Conservation (phyloP, 2,329 filamentous ascomycete genomes). For the Bipolaris bicolor region DNA sequence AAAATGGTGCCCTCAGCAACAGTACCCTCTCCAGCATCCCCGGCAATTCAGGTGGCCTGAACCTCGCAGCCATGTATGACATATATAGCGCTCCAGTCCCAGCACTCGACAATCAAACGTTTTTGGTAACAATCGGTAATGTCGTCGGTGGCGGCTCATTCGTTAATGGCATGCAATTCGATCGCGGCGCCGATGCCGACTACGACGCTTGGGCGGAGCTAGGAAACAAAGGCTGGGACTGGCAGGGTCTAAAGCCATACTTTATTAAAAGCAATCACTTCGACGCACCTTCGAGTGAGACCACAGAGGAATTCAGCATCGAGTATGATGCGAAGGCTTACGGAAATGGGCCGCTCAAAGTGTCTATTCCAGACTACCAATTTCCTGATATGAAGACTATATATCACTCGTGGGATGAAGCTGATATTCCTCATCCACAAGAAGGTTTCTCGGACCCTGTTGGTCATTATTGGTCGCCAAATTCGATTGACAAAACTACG, state of each 20-base stretch:
- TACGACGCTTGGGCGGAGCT: slow-evolving; percentile 7
- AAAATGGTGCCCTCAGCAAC: slow-evolving; percentile 21
- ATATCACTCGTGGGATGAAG: slow-evolving; percentile 10
- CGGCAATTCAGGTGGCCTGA: slow-evolving; percentile 18
- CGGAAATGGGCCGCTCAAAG: slow-evolving; percentile 9
- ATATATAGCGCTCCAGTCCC: slow-evolving; percentile 23
- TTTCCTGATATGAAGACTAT: slow-evolving; percentile 21
- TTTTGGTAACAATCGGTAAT: slow-evolving; percentile 20
- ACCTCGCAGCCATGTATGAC: slow-evolving; percentile 18
- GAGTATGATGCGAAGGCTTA: slow-evolving; percentile 23
- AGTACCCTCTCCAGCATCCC: slow-evolving; percentile 18
- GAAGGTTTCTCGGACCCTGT: slow-evolving; percentile 22
- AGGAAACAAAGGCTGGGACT: slow-evolving; percentile 6
- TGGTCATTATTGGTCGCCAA: slow-evolving; percentile 37
- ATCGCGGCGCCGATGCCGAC: slow-evolving; percentile 33
- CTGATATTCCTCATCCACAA: slow-evolving; percentile 9
- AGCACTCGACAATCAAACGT: slow-evolving; percentile 27
- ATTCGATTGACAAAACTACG: slow-evolving; percentile 20
- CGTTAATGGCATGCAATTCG: slow-evolving; percentile 46
- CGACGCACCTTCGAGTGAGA: slow-evolving; percentile 16
- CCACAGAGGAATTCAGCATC: slow-evolving; percentile 19
- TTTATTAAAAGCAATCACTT: slow-evolving; percentile 22
- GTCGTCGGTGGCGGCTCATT: slow-evolving; percentile 43
- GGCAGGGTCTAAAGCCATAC: slow-evolving; percentile 12
- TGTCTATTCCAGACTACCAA: slow-evolving; percentile 18